Evolutionary conservation across 331 rosid species (phyloP).

Genomic region (Acacia pycnantha): DNA sequence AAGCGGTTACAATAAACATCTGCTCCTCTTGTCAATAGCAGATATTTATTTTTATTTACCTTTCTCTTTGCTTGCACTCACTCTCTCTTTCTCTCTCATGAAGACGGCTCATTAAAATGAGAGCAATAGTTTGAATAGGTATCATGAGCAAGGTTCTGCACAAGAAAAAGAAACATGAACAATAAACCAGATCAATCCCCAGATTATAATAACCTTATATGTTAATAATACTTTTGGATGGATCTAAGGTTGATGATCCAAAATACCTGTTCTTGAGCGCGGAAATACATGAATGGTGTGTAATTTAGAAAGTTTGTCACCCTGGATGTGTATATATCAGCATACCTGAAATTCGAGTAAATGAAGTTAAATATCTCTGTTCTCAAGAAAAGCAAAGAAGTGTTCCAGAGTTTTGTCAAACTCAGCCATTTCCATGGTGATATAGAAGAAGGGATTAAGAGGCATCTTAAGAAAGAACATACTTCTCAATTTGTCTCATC

Average conservation of each 20-base stretch:
- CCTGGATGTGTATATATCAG: slow-evolving; percentile 94
- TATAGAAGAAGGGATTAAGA: slow-evolving; percentile 3
- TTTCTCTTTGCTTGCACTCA: neutral
- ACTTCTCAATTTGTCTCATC: slow-evolving; percentile 99
- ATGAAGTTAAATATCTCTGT: neutral
- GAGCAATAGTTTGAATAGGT: slow-evolving; percentile 48
- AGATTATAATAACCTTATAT: neutral
- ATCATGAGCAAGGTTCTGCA: slow-evolving; percentile 95
- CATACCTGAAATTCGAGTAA: slow-evolving; percentile 61
- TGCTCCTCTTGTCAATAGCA: slow-evolving; percentile 27
- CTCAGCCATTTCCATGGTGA: neutral
- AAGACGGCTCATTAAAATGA: slow-evolving; percentile 30
- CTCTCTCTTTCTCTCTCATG: neutral
- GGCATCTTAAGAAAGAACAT: slow-evolving; percentile 34
- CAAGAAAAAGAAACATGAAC: slow-evolving; percentile 13
- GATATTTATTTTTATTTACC: slow-evolving; percentile 28
- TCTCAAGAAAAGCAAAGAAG: neutral
- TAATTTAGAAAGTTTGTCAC: slow-evolving; percentile 87
- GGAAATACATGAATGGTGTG: slow-evolving; percentile 96
- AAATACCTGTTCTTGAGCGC: slow-evolving; percentile 94
- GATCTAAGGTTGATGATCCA: neutral
- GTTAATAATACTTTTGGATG: neutral
- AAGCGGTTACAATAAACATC: slow-evolving; percentile 24
- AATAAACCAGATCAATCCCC: slow-evolving; percentile 22
- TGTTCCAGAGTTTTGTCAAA: neutral